Evolutionary conservation across 176 grass and related monocot genomes (phyloP).

Genomic region (Dactylis glomerata): DNA sequence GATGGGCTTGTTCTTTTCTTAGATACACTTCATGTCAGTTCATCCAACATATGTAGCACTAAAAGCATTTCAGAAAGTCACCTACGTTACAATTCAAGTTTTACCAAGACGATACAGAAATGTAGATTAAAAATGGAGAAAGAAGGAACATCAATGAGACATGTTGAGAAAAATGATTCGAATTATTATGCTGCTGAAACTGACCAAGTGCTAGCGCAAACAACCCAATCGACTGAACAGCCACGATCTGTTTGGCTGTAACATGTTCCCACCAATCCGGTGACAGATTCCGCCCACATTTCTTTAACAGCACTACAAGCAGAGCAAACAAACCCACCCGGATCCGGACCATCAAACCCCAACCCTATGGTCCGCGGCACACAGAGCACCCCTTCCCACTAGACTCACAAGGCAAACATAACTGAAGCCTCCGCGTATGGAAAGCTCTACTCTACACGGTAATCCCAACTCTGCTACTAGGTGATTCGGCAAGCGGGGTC

Average conservation of each 20-base stretch:
- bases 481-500: not conserved
- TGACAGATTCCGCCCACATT: not conserved
- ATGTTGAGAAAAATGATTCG: not conserved
- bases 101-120: not conserved
- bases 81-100: not conserved
- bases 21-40: not conserved
- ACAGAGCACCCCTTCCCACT: not conserved
- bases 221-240: not conserved
- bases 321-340: not conserved
- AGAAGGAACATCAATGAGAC: not conserved
- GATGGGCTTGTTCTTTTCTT: not conserved
- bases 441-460: not conserved
- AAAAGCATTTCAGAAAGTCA: not conserved
- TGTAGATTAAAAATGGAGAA: not conserved
- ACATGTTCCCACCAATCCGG: not conserved
- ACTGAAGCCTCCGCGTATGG: not conserved
- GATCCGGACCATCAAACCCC: not conserved
- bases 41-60: not conserved
- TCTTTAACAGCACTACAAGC: not conserved
- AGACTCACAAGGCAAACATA: not conserved
- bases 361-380: not conserved
- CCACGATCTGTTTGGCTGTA: not conserved
- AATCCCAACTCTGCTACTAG: not conserved
- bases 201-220: not conserved
- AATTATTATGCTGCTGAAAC: conserved; percentile 9